Evolutionary conservation across 768 basidiomycete species (phyloP), one percentile per base, ranked within the genome.

Genomic region (Hygrophorus russula): DNA sequence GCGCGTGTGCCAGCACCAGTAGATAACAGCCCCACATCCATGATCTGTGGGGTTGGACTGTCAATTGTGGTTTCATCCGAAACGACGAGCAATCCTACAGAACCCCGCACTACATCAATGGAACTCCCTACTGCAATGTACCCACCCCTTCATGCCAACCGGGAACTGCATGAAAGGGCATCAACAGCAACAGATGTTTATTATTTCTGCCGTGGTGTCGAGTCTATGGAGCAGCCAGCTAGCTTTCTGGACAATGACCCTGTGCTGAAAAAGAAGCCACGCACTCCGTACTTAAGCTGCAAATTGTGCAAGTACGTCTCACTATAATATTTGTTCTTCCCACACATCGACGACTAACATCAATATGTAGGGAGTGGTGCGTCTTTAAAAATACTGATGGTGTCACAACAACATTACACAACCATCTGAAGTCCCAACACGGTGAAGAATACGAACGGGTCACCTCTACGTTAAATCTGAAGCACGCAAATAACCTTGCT

Each of bases 281-380:
- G 41, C 11, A 45, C 37, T 5, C 46, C 46, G 1, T 51, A 44
- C 42, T 28, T 55, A 5, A 41, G 46, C 9, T 55, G 54, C 41
- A 46, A 42, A 4, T 24, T 55, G 7, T 55, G 53, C 38, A 68
- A 59, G 6, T 69, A 67, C 1, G 50, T 49, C 13, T 37, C 34
- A 40, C n/a, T n/a, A n/a, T n/a, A n/a, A n/a, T 35, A 48, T 42
- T 24, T 45, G 54, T 66, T 8, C 47, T 13, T 37, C 6, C 19
- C 5, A n/a, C 35, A 11, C 37, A n/a, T 35, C 30, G 11, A 19
- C 17, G 17, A 15, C 8, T 19, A 32, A 41, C 10, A 7, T 34
- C 8, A 6, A 8, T 32, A 45, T 39, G 17, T 14, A 36, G 37
- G 13, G 20, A 19, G 11, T 55, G 51, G 53, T 20, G 37, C 11